Conservation (phyloP, 768 basidiomycete genomes). For the Nidularia sp. region DNA sequence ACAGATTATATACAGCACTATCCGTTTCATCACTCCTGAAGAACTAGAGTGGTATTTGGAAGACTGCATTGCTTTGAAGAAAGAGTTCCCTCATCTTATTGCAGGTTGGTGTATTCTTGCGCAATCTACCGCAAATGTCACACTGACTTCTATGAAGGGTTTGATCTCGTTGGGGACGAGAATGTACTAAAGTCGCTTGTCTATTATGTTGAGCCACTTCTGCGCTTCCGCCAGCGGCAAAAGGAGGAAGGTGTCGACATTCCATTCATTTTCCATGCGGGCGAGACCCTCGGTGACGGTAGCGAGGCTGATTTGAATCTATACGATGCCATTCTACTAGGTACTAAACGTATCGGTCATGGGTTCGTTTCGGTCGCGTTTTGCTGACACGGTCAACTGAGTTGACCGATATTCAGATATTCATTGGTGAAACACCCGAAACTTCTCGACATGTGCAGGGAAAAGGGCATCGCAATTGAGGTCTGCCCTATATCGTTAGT, state of each 20-base stretch:
- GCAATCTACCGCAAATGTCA: not conserved
- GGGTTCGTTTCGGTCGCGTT: conserved; percentile 38
- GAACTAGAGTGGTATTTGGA: conserved; percentile 65
- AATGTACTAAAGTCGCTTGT: conserved; percentile 55
- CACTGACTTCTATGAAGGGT: conserved; percentile 37
- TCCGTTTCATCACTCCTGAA: conserved; percentile 50
- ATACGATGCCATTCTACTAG: conserved; percentile 75
- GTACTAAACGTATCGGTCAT: conserved; percentile 79
- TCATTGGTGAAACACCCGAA: conserved; percentile 77
- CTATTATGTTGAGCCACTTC: conserved; percentile 57
- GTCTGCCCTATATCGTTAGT: conserved; percentile 80
- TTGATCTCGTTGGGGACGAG: conserved; percentile 80
- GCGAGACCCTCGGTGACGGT: conserved; percentile 79
- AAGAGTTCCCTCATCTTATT: conserved; percentile 70
- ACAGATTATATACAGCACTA: conserved; percentile 69
- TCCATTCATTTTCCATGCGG: conserved; percentile 78
- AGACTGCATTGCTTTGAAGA: conserved; percentile 71
- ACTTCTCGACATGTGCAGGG: conserved; percentile 62
- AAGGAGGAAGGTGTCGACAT: conserved; percentile 57
- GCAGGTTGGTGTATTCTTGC: conserved; percentile 43
- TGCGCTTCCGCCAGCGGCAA: conserved; percentile 54
- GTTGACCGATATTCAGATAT: conserved; percentile 35
- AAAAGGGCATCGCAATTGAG: conserved; percentile 63
- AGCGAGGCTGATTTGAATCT: conserved; percentile 65
- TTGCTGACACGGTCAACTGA: too few relatives aligned